phyloP scores from a whole-genome alignment of 169 alveolate species.

The Cyclospora cayetanensis region DNA sequence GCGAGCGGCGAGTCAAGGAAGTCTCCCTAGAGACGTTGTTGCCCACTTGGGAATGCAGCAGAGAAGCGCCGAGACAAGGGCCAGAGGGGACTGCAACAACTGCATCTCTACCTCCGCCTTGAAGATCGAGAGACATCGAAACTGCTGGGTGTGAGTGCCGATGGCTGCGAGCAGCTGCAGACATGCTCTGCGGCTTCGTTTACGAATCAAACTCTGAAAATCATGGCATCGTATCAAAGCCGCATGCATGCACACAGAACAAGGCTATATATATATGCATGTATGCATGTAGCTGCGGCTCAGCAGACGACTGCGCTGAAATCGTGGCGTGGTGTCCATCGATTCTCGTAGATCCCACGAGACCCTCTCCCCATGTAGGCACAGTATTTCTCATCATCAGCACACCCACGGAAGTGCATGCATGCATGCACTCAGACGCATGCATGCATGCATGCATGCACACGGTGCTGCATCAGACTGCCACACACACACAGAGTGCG shows the following conservation, averaged over 20 bases:
- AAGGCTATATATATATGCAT: background rate
- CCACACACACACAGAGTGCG: background rate
- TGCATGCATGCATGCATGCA: no score
- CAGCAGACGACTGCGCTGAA: background rate
- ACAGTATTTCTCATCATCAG: no score
- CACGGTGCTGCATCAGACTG: no score
- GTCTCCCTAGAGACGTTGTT: no score
- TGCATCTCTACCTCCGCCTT: background rate
- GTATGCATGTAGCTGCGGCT: no score
- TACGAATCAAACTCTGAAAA: conserved; percentile 4
- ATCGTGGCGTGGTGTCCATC: no score
- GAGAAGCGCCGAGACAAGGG: conserved; percentile 31
- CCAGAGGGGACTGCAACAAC: conserved; percentile 29
- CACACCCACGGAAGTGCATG: no score
- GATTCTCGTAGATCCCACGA: no score
- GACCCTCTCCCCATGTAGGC: no score
- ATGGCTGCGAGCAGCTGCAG: conserved; percentile 53
- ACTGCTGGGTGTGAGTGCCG: conserved; percentile 19
- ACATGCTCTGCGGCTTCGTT: conserved; percentile 26
- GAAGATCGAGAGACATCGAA: conserved; percentile 13
- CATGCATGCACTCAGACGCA: no score
- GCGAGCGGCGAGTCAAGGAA: no score
- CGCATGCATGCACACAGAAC: background rate
- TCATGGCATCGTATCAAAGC: background rate
- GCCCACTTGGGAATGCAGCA: conserved; percentile 39